These are phyloP conservation scores for Dovyalis caffra DNA, from an alignment of 345 rosid genomes.

Conservation along the genomic window DNA sequence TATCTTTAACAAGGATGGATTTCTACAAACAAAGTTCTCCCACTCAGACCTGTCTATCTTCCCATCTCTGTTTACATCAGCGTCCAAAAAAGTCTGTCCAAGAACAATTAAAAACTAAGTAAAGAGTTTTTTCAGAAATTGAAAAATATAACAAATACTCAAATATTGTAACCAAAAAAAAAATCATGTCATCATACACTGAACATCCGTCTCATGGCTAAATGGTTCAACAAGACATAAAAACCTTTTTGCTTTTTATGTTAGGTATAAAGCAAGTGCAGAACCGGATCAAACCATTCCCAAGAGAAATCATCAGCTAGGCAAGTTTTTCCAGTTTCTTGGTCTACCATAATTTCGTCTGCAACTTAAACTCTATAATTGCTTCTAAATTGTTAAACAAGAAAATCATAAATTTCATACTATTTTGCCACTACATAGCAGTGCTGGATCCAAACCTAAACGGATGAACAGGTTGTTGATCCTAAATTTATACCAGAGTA, in stretches of 20 bases:
- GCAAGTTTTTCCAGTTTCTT: neutral
- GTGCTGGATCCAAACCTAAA: neutral
- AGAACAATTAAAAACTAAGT: conserved; percentile 1
- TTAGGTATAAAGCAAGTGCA: neutral
- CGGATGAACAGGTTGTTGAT: neutral
- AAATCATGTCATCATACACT: neutral
- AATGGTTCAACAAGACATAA: neutral
- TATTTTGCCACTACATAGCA: neutral
- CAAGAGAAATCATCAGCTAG: neutral
- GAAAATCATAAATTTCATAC: neutral
- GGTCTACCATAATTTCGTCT: neutral
- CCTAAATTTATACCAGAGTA: neutral
- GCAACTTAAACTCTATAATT: neutral
- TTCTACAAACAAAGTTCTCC: conserved; percentile 75
- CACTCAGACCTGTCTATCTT: conserved; percentile 86
- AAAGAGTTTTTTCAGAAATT: neutral
- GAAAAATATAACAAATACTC: neutral
- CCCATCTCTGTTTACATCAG: conserved; percentile 79
- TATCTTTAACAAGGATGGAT: conserved; percentile 85
- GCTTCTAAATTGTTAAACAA: neutral
- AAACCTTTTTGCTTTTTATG: neutral
- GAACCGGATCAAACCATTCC: neutral
- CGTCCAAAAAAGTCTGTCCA: conserved; percentile 84
- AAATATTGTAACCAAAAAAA: neutral
- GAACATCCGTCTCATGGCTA: neutral